Conservation (phyloP, 164 flowering plant species). For the Echeveria elegans region DNA sequence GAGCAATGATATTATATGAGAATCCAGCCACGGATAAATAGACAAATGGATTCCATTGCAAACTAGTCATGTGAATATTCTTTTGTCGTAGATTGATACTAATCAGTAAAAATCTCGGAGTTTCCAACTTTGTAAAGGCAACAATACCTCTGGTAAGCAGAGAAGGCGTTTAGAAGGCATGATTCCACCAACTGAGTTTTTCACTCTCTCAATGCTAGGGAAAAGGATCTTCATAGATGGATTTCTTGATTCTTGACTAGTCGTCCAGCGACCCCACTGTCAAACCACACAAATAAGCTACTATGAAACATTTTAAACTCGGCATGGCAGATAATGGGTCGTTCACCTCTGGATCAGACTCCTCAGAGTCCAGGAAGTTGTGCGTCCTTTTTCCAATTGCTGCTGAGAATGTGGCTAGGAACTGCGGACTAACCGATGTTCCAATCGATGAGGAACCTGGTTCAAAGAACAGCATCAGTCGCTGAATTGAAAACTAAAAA, state of each 20-base stretch:
- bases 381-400: slow-evolving; percentile 68
- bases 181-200: slow-evolving; percentile 48
- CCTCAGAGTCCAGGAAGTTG: slow-evolving; percentile 56
- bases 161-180: slow-evolving; percentile 56
- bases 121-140: not conserved
- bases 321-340: not conserved
- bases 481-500: not conserved
- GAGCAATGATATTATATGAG: not conserved
- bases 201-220: slow-evolving; percentile 78
- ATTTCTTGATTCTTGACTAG: slow-evolving; percentile 50
- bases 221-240: slow-evolving; percentile 71
- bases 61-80: not conserved
- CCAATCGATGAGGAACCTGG: slow-evolving; percentile 86
- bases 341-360: slow-evolving; percentile 91
- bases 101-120: not conserved
- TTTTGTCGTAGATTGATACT: not conserved
- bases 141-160: slow-evolving; percentile 76
- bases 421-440: slow-evolving; percentile 54
- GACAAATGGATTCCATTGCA: not conserved
- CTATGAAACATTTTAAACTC: not conserved
- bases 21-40: not conserved
- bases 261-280: slow-evolving; percentile 93
- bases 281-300: slow-evolving; percentile 13
- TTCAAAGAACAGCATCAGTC: not conserved
- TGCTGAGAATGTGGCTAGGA: slow-evolving; percentile 82